These are phyloP conservation scores for Senecio squalidus DNA, from an alignment of 140 eudicot genomes.

Conservation along the genomic window DNA sequence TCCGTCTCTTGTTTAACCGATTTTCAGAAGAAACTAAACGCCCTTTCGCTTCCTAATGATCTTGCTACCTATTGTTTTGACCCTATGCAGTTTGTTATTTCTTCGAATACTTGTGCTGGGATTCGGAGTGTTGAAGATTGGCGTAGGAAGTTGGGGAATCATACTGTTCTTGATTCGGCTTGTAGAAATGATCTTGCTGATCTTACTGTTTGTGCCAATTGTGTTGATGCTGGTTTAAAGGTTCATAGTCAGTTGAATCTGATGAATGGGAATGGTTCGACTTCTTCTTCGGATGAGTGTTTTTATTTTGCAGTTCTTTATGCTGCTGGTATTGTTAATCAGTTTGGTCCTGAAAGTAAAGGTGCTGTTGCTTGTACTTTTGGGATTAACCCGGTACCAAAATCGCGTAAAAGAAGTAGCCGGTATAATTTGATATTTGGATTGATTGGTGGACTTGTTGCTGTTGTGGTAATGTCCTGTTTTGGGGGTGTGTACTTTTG, in stretches of 20 bases:
- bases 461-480: conserved; percentile 30
- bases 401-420: conserved; percentile 19
- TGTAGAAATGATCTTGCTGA: conserved; percentile 64
- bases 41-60: conserved; percentile 35
- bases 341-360: conserved; percentile 59
- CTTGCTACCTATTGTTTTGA: conserved; percentile 51
- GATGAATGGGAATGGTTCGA: conserved; percentile 64
- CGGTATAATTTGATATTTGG: conserved; percentile 41
- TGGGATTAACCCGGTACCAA: conserved; percentile 21
- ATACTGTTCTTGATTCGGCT: conserved; percentile 41
- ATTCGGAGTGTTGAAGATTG: conserved; percentile 51
- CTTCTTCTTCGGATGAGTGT: conserved; percentile 50
- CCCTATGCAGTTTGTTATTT: conserved; percentile 57
- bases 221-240: conserved; percentile 60
- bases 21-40: conserved; percentile 46
- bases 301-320: conserved; percentile 63
- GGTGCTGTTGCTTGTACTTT: conserved; percentile 59
- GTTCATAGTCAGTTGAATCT: conserved; percentile 38
- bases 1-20: conserved; percentile 54
- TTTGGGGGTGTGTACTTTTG: conserved; percentile 54
- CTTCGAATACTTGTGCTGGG: conserved; percentile 51
- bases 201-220: conserved; percentile 56
- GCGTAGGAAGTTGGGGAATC: conserved; percentile 47
- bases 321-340: conserved; percentile 75
- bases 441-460: conserved; percentile 56